Percentiles rank a stretch among this genome's conserved stretches.
These are phyloP conservation scores for Ophiostoma australiae DNA, from an alignment of 2,329 filamentous ascomycete genomes.

Conservation along the genomic window DNA sequence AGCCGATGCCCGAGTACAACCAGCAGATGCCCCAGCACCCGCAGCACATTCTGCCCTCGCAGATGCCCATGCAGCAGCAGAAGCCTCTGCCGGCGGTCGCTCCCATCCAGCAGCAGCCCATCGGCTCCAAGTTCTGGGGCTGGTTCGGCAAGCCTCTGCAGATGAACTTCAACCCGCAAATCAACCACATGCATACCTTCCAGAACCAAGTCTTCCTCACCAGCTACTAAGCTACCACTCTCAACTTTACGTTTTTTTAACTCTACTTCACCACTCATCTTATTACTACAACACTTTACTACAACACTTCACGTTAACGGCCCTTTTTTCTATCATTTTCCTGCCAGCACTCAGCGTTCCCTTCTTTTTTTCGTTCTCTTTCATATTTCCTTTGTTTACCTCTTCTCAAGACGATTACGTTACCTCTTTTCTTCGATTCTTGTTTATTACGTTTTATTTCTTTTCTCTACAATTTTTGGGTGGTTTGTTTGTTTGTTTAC, in stretches of 20 bases:
- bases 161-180: constrained; percentile 19
- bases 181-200: constrained; percentile 20
- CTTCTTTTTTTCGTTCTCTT: neutral
- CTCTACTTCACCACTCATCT: neutral
- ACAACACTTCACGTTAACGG: constrained; percentile 16
- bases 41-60: constrained; percentile 41
- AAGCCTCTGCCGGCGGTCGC: constrained; percentile 2
- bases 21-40: constrained; percentile 44
- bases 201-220: constrained; percentile 12
- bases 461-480: neutral
- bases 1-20: constrained; percentile 28
- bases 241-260: constrained; percentile 7
- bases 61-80: constrained; percentile 12
- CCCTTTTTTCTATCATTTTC: neutral
- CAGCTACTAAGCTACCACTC: neutral
- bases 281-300: neutral
- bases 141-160: constrained; percentile 11
- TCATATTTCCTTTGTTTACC: neutral
- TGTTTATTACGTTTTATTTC: constrained; percentile 15
- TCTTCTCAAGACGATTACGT: constrained; percentile 12
- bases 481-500: constrained; percentile 4
- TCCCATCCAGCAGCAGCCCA: neutral
- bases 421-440: constrained; percentile 10
- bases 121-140: neutral
- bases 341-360: constrained; percentile 4